Evolutionary conservation across 2,329 filamentous ascomycete species (phyloP).

Genomic region (Hymenoscyphus infarciens): DNA sequence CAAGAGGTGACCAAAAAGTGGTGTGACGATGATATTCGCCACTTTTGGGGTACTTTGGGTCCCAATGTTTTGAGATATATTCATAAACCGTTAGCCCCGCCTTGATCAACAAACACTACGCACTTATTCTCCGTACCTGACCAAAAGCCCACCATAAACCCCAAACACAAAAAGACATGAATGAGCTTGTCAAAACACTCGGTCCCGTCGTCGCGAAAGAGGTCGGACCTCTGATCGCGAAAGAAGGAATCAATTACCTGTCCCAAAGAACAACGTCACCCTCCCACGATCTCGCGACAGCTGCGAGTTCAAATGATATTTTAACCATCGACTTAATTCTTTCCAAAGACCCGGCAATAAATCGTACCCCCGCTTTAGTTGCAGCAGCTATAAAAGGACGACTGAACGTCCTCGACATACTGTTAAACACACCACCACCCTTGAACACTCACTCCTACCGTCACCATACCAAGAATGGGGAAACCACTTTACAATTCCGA

Average conservation of each 20-base stretch:
- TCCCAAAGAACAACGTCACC: conserved; percentile 11
- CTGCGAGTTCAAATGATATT: conserved; percentile 14
- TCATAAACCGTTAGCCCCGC: not conserved
- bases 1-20: not conserved
- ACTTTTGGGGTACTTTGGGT: not conserved
- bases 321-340: conserved; percentile 10
- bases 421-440: conserved; percentile 15
- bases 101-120: not conserved
- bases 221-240: conserved; percentile 16
- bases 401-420: conserved; percentile 19
- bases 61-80: not conserved
- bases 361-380: conserved; percentile 22
- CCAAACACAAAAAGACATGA: conserved; percentile 5
- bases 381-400: conserved; percentile 17
- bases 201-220: conserved; percentile 13
- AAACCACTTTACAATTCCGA: conserved; percentile 2
- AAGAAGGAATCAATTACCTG: conserved; percentile 16
- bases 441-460: not conserved
- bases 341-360: conserved; percentile 13
- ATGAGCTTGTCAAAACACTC: conserved; percentile 12
- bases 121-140: not conserved
- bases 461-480: conserved; percentile 4
- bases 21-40: not conserved
- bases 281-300: conserved; percentile 13
- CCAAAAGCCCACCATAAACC: not conserved